Evolutionary conservation across 148 eudicot genomes (phyloP).

Genomic region (Fagopyrum esculentum): DNA sequence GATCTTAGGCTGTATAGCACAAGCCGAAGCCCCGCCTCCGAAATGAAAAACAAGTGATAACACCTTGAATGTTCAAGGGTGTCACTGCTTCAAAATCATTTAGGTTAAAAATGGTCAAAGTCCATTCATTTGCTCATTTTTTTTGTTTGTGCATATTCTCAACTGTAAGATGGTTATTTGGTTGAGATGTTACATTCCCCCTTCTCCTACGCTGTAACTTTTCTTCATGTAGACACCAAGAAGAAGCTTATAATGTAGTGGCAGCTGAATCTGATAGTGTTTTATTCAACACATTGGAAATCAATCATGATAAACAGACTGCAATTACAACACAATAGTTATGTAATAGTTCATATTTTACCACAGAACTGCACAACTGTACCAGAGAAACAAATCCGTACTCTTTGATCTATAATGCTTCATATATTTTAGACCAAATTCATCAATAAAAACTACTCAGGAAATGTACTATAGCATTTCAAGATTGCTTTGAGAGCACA

Average conservation of each 20-base stretch:
- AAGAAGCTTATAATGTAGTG: neutral
- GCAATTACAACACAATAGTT: no score
- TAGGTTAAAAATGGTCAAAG: neutral
- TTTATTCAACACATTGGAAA: neutral
- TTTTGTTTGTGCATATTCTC: neutral
- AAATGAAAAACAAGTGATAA: neutral
- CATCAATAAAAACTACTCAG: neutral
- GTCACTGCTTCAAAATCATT: neutral
- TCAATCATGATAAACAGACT: no score
- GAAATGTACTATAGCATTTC: neutral
- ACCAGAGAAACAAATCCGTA: no score
- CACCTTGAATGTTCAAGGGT: neutral
- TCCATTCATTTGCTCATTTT: neutral
- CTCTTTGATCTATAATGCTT: no score
- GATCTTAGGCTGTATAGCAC: constrained; percentile 19
- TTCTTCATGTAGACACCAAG: neutral
- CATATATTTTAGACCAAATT: neutral
- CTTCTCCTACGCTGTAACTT: neutral
- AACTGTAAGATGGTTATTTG: neutral
- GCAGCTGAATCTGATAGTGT: neutral
- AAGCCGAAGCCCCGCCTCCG: neutral
- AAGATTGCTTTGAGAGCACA: neutral
- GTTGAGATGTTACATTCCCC: neutral
- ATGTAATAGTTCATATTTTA: no score
- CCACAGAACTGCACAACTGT: no score